phyloP scores from a whole-genome alignment of 2,329 filamentous ascomycete species.

The Fonsecaea nubica region DNA sequence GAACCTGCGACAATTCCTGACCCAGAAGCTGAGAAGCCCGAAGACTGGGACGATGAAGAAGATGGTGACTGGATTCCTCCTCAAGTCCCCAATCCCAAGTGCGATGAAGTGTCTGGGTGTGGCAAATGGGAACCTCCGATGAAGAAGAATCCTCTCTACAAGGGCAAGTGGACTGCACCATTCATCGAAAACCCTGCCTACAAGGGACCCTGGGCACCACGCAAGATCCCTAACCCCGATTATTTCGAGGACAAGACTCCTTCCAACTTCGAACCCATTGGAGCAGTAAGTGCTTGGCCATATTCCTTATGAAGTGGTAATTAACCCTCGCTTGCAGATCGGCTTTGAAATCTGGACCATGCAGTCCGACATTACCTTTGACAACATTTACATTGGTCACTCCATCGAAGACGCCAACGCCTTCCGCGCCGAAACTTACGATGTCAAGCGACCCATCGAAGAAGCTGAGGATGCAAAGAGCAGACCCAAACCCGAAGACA shows the following conservation, averaged over 20 bases:
- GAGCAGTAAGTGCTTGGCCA: constrained; percentile 72
- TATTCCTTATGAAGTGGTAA: background rate
- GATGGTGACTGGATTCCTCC: constrained; percentile 96
- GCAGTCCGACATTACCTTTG: constrained; percentile 97
- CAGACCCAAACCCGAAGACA: constrained; percentile 75
- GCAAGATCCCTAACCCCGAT: constrained; percentile 95
- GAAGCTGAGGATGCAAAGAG: constrained; percentile 76
- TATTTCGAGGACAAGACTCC: constrained; percentile 98
- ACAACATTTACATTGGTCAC: constrained; percentile 99
- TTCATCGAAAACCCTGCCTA: constrained; percentile 96
- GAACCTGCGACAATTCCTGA: constrained; percentile 84
- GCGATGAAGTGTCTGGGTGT: constrained; percentile 88
- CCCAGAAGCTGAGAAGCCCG: constrained; percentile 94
- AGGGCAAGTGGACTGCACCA: constrained; percentile 97
- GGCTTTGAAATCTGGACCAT: constrained; percentile 99
- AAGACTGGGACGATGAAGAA: constrained; percentile 99
- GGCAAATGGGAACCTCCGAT: constrained; percentile 89
- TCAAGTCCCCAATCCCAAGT: constrained; percentile 94
- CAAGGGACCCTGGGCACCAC: constrained; percentile 93
- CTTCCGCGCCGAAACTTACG: constrained; percentile 87
- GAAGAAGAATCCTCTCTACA: constrained; percentile 95
- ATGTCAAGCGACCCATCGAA: constrained; percentile 84
- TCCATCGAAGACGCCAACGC: constrained; percentile 90
- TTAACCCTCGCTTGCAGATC: constrained; percentile 63
- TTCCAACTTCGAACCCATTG: constrained; percentile 96